Evolutionary conservation across 2,329 filamentous ascomycete genomes (phyloP), one percentile per base, ranked within the genome.

Genomic region (Microdochium paspali): DNA sequence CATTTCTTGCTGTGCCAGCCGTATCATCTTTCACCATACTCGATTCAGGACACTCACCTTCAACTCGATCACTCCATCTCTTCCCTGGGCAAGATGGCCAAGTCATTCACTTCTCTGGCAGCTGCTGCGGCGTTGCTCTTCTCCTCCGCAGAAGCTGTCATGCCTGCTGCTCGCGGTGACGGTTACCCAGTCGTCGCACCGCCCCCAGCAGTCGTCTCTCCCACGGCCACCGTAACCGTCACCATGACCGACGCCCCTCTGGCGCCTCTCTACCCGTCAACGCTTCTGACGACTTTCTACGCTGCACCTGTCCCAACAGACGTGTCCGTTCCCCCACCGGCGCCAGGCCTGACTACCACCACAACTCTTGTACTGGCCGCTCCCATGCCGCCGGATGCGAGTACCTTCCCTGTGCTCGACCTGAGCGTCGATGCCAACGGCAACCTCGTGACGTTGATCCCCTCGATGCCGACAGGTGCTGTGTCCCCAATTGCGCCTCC

Each of bases 121-220:
- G 47, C 42, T 50, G 44, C 53, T 52, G 49, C 51, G 53, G 44
- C 51, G 43, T 42, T 49, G 46, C 50, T 50, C 35, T 40, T 40
- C 46, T 47, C 18, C 7, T 24, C 44, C 4, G 48, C 26, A 3
- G 46, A 47, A n/a, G 45, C 48, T 2, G 40, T 20, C 13, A 7
- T 20, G 12, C n/a, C 20, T 13, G 23, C 10, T 15, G 42, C 42
- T 44, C 35, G n/a, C 4, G 18, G 3, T 18, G 35, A 21, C 18
- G n/a, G n/a, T 21, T 7, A 28, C 26, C 26, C 26, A 7, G 26
- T 28, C 35, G 18, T 40, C 5, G 35, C 18, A 20, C 35, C n/a
- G n/a, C n/a, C n/a, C n/a, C n/a, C n/a, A n/a, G n/a, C 35, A 21
- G 35, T 40, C 6, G 6, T 18, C 10, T 3, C 35, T 5, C 35